Base-by-base conservation (phyloP, 1,139 yeast species). In the Pichia sp. region DNA sequence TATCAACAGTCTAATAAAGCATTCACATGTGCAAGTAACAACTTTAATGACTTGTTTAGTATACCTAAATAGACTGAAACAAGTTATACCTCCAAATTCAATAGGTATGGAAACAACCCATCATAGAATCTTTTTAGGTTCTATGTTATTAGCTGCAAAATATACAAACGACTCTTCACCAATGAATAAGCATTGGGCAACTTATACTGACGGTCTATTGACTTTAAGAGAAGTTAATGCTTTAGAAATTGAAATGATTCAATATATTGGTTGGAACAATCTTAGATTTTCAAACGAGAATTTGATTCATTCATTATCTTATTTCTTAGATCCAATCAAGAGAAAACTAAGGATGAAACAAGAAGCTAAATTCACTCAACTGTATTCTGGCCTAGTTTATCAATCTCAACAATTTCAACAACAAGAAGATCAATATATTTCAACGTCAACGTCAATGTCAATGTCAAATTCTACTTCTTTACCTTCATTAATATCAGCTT, bases 181-280 rank as follows among this genome's bases (percentile, higher is more conserved):
- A 38, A 74, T 89, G 61, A 91, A 91, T 65, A 88, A 83, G 64
- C 96, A 89, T 67, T 91, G 98, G 98, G 82, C 95, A 14, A 72
- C 76, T 46, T 89, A 88, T 67, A 86, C 97, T 12, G 78, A 81
- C 59, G 96, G 96, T 1, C 68, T 91, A 43, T 72, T 91, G 51
- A 61, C 78, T 21, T 66, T 84, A 38, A 72, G 71, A 23, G 97
- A 91, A 57, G 89, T 91, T 44, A 91, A 91, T 63, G 77, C 88
- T 58, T 85, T 94, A 56, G 98, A 91, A 65, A 72, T 88, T 52
- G 97, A 91, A 63, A 69, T 91, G 51, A 75, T 89, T 41, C 76
- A 74, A 38, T 77, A 86, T 51, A 72, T 91, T 46, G 81, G 84
- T 53, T 91, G 97, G 97, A 79, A 85, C 55, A 50, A 55, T 33